Conservation (phyloP, 2,329 filamentous ascomycete species). For the Colletotrichum gigasporum region DNA sequence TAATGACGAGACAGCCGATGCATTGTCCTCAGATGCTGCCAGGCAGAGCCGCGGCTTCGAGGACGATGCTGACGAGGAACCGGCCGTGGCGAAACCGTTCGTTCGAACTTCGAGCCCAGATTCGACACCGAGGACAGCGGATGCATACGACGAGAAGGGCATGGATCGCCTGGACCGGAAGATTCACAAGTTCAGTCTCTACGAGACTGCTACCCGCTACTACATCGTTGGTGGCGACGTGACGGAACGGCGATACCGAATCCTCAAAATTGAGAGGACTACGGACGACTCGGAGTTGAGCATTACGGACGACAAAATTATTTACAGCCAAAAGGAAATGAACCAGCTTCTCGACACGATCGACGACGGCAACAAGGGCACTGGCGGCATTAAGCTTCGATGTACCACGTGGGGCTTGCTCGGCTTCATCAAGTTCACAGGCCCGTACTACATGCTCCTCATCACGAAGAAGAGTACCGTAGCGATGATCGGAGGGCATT, state of each 20-base stretch:
- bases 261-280: slow-evolving; percentile 94
- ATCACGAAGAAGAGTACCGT: slow-evolving; percentile 97
- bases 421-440: slow-evolving; percentile 95
- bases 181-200: slow-evolving; percentile 98
- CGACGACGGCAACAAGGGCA: slow-evolving; percentile 91
- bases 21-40: slow-evolving; percentile 36
- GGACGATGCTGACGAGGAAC: slow-evolving; percentile 67
- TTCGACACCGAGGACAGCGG: slow-evolving; percentile 41
- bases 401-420: slow-evolving; percentile 93
- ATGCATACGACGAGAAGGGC: slow-evolving; percentile 44
- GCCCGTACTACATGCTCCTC: slow-evolving; percentile 95
- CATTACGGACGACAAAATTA: slow-evolving; percentile 92
- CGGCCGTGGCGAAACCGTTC: slow-evolving; percentile 66
- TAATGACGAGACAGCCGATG: slow-evolving; percentile 44
- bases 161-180: slow-evolving; percentile 58
- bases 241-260: slow-evolving; percentile 86
- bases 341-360: slow-evolving; percentile 92
- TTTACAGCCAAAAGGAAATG: slow-evolving; percentile 93
- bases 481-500: slow-evolving; percentile 95
- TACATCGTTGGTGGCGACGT: slow-evolving; percentile 95
- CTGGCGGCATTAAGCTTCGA: slow-evolving; percentile 88
- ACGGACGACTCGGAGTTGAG: slow-evolving; percentile 77
- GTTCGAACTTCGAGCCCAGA: slow-evolving; percentile 64
- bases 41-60: slow-evolving; percentile 40
- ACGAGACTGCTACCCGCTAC: slow-evolving; percentile 92